Percentiles rank a stretch among this genome's conserved stretches.
phyloP scores from a whole-genome alignment of 192 early-diverging fungal species.

The Entomortierella beljakovae region DNA sequence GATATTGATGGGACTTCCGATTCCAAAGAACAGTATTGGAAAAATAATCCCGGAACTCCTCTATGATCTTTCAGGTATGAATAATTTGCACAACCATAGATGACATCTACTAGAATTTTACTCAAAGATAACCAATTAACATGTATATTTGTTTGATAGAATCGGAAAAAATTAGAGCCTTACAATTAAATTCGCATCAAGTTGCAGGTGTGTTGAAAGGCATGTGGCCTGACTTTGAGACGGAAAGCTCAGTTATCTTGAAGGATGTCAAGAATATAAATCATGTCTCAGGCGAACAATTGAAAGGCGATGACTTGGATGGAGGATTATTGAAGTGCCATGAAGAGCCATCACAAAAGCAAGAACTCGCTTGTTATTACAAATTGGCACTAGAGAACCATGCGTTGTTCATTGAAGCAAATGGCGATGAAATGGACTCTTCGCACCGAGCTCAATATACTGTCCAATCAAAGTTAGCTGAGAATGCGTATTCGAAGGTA shows the following conservation, averaged over 20 bases:
- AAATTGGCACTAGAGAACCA: conserved; percentile 36
- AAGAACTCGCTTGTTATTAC: conserved; percentile 45
- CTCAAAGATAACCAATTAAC: background rate
- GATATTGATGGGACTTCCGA: conserved; percentile 84
- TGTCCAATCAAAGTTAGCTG: conserved; percentile 4
- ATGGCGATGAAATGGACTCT: background rate
- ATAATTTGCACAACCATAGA: background rate
- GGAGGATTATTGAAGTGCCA: background rate
- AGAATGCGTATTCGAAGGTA: conserved; percentile 31
- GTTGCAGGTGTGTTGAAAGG: conserved; percentile 51
- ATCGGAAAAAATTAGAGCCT: conserved; percentile 59
- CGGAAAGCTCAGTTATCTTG: conserved; percentile 10
- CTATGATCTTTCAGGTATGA: conserved; percentile 49
- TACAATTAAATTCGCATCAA: conserved; percentile 76
- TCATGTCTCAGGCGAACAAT: conserved; percentile 9
- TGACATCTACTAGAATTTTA: background rate
- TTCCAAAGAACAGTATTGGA: conserved; percentile 95
- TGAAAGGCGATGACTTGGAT: background rate
- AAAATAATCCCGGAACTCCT: conserved; percentile 86
- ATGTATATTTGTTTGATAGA: conserved; percentile 11
- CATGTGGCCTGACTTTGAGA: conserved; percentile 50
- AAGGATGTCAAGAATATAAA: conserved; percentile 3
- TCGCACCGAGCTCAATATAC: background rate
- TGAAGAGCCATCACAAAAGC: conserved; percentile 18
- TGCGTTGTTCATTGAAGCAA: conserved; percentile 34